Evolutionary conservation across 225 moss, liverwort and hornwort species (phyloP).

Genomic region (Thuidium tamariscinum): DNA sequence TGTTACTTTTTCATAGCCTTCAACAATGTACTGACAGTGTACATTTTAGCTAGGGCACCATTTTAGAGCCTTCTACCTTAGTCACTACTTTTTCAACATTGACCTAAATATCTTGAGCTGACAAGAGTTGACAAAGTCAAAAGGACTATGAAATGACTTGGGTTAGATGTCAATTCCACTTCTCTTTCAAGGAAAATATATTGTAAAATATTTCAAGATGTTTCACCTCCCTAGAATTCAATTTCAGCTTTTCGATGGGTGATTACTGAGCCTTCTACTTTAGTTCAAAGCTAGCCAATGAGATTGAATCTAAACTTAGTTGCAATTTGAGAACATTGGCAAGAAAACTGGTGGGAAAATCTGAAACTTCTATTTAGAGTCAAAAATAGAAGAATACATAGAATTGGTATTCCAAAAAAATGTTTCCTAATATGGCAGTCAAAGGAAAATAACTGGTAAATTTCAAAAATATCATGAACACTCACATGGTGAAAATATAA

Average conservation of each 20-base stretch:
- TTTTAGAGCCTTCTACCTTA: too few relatives aligned
- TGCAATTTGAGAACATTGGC: neutral
- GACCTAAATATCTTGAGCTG: fast-evolving
- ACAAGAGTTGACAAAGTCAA: fast-evolving
- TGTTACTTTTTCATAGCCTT: too few relatives aligned
- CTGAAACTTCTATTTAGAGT: neutral
- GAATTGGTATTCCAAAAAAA: neutral
- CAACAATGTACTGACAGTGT: too few relatives aligned
- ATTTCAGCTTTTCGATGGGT: too few relatives aligned
- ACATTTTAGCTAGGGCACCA: too few relatives aligned
- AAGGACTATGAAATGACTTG: fast-evolving
- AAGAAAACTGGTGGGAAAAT: neutral
- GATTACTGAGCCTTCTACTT: too few relatives aligned
- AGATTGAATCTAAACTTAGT: neutral
- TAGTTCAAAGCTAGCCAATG: neutral
- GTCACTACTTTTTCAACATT: too few relatives aligned
- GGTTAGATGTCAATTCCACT: too few relatives aligned
- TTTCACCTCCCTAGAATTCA: too few relatives aligned
- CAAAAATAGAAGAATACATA: neutral
- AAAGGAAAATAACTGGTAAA: neutral
- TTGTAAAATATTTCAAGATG: too few relatives aligned
- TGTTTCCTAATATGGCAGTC: neutral
- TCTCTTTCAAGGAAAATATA: too few relatives aligned
- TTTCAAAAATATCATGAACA: neutral
- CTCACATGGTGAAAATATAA: neutral